Percentiles rank a stretch among this genome's conserved stretches.
Conservation (phyloP, 1,284 basidiomycete genomes). For the Malassezia nana region DNA sequence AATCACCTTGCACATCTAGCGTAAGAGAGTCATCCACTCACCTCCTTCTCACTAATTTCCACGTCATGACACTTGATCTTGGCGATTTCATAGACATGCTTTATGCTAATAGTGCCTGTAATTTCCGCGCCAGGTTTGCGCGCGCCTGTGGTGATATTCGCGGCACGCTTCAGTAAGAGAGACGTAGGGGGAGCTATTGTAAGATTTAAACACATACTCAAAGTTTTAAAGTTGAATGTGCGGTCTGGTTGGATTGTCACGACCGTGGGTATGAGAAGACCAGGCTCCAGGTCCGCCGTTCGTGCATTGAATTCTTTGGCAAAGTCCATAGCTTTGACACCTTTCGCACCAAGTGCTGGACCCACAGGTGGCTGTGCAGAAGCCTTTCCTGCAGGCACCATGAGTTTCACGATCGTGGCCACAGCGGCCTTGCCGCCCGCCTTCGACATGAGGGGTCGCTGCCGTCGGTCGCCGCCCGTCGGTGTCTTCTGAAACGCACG, state of each 20-base stretch:
- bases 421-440: constrained; percentile 35
- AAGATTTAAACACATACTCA: constrained; percentile 24
- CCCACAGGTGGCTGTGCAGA: constrained; percentile 92
- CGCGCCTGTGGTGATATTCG: constrained; percentile 75
- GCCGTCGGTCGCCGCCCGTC: background rate
- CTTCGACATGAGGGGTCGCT: constrained; percentile 31
- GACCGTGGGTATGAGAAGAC: constrained; percentile 75
- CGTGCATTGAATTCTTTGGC: constrained; percentile 64
- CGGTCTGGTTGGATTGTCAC: constrained; percentile 91
- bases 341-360: constrained; percentile 90
- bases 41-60: constrained; percentile 37
- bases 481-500: constrained; percentile 1
- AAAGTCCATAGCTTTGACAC: constrained; percentile 99
- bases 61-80: constrained; percentile 82
- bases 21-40: constrained; percentile 7
- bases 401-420: constrained; percentile 54
- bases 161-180: constrained; percentile 75
- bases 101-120: constrained; percentile 75
- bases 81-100: constrained; percentile 98
- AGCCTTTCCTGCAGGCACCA: constrained; percentile 87
- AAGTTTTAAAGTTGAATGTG: constrained; percentile 67
- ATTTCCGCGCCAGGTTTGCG: constrained; percentile 59
- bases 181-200: constrained; percentile 71
- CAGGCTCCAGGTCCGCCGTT: constrained; percentile 74
- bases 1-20: constrained; percentile 17